Evolutionary conservation across 495 filamentous ascomycete species (phyloP), one percentile per base, ranked within the genome.

Genomic region (Friedmanniomyces simplex): DNA sequence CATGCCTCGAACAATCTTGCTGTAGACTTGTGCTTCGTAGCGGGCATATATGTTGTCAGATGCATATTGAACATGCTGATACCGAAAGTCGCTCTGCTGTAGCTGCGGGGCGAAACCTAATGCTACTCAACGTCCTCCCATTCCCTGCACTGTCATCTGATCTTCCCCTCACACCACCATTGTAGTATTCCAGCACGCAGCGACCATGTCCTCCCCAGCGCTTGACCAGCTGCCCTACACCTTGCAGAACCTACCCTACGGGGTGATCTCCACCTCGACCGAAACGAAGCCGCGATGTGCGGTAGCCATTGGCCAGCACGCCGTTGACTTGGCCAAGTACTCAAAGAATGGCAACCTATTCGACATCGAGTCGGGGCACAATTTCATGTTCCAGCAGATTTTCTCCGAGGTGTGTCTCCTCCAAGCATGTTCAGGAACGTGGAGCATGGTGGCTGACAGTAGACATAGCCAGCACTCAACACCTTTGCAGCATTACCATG

Each of bases 251-350:
- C 39, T 58, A 2, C 56, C 56, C 2, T 58, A 58, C 39, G 66
- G 66, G 8, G 59, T 68, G 0, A 62, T 68, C 50, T 56, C 52
- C 1, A 61, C 57, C 8, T 36, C 14, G 12, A 37, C 25, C 12
- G 52, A 64, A 7, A 32, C 51, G 20, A 50, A 57, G 20, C 54
- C 61, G 11, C 50, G 62, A 46, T 63, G 60, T 28, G 66, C 64
- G 26, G 54, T 59, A 25, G 66, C 66, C 22, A 61, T 66, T 52
- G 66, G 64, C 1, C 26, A 64, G 11, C 53, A 63, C 37, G 64
- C 54, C 1, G 37, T 68, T 41, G 64, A 68, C 26, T 58, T 64
- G 21, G 43, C 58, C 1, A 57, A 57, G 34, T 64, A 57, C 32
- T 26, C 57, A 41, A 54, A 54, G 51, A 45, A 37, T 30, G 56